These are phyloP conservation scores for Fistulinella cinereoalba DNA, from an alignment of 1,284 basidiomycete genomes.

Conservation along the genomic window DNA sequence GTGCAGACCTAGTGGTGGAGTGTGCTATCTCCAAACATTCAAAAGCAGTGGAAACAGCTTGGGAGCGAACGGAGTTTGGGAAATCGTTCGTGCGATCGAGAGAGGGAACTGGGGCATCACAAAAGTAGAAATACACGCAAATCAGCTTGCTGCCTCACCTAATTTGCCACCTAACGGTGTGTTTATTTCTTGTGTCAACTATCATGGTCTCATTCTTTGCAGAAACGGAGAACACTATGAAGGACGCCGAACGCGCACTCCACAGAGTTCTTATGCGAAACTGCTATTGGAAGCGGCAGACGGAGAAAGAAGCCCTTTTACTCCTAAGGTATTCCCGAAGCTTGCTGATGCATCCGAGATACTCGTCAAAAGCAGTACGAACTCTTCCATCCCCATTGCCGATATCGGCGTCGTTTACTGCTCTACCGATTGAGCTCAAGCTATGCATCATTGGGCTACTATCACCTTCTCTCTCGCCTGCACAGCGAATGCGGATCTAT, in stretches of 20 bases:
- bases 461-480: conserved; percentile 54
- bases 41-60: conserved; percentile 58
- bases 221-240: conserved; percentile 35
- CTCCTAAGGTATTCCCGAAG: conserved; percentile 53
- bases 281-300: conserved; percentile 42
- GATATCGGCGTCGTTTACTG: conserved; percentile 19
- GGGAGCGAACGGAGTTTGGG: conserved; percentile 42
- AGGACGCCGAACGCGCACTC: conserved; percentile 39
- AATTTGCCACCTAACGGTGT: conserved; percentile 9
- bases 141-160: conserved; percentile 30
- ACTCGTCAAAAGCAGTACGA: conserved; percentile 7
- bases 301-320: conserved; percentile 48
- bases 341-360: conserved; percentile 40
- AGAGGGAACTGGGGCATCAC: conserved; percentile 49
- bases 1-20: conserved; percentile 7
- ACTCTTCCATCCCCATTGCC: conserved; percentile 19
- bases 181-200: neutral
- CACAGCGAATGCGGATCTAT: conserved; percentile 56
- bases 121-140: conserved; percentile 52
- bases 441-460: conserved; percentile 56
- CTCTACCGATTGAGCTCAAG: conserved; percentile 59
- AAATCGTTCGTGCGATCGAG: conserved; percentile 47
- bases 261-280: conserved; percentile 48
- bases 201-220: conserved; percentile 2
- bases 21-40: conserved; percentile 49